phyloP scores from a whole-genome alignment of 352 stramenopile species.

The Plasmopara halstedii region DNA sequence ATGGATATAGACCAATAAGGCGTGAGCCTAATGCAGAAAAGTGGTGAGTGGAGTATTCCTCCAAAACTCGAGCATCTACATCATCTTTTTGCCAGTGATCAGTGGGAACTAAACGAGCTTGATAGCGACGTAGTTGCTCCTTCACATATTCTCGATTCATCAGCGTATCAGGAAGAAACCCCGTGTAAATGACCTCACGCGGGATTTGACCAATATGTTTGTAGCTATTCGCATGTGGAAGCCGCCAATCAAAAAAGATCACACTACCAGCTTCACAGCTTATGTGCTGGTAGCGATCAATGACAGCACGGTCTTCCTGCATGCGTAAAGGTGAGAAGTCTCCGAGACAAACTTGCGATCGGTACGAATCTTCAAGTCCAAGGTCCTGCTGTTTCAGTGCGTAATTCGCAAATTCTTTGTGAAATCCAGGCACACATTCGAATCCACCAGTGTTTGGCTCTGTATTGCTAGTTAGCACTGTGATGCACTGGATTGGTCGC shows the following conservation, averaged over 20 bases:
- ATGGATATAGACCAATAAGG: constrained; percentile 58
- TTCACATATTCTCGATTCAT: constrained; percentile 67
- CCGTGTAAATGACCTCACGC: constrained; percentile 81
- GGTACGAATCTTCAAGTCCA: constrained; percentile 14
- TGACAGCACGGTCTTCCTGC: constrained; percentile 70
- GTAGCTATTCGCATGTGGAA: constrained; percentile 86
- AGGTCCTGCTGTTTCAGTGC: constrained; percentile 23
- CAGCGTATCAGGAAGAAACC: constrained; percentile 61
- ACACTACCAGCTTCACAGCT: constrained; percentile 57
- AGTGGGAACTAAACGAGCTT: constrained; percentile 41
- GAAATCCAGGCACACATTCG: constrained; percentile 79
- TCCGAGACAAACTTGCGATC: constrained; percentile 72
- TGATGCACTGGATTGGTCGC: constrained; percentile 87
- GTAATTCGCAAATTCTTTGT: constrained; percentile 77
- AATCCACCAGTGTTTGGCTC: constrained; percentile 74
- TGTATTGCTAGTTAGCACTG: constrained; percentile 66
- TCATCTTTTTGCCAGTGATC: constrained; percentile 77
- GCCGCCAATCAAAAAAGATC: constrained; percentile 84
- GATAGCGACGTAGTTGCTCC: constrained; percentile 72
- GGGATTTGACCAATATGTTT: constrained; percentile 48
- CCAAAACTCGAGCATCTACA: constrained; percentile 41
- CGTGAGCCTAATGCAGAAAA: constrained; percentile 58
- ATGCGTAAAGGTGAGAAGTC: constrained; percentile 85
- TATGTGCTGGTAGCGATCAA: constrained; percentile 65
- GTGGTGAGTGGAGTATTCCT: constrained; percentile 54